A percentile compares a stretch with the other conserved stretches of the same genome.
phyloP scores from a whole-genome alignment of 441 rosid species.

The Biscutella auriculata region DNA sequence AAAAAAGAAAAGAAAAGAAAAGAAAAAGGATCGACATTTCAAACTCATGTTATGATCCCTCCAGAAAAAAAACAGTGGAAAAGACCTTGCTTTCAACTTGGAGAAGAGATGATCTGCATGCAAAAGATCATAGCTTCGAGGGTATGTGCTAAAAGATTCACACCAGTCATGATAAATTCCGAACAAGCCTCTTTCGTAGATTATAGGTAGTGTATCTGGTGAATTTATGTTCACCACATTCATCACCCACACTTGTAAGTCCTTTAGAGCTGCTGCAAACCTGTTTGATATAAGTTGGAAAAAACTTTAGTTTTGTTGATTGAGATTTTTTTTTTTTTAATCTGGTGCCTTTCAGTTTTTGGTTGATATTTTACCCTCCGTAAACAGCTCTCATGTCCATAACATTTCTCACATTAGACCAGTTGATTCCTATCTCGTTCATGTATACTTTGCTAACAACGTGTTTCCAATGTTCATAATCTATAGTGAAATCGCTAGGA shows the following conservation, averaged over 20 bases:
- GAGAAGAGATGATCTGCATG: slow-evolving; percentile 97
- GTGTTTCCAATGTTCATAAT: slow-evolving; percentile 69
- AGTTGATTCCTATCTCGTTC: slow-evolving; percentile 69
- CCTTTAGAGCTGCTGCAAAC: slow-evolving; percentile 81
- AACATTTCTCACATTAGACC: slow-evolving; percentile 72
- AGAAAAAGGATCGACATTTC: no score
- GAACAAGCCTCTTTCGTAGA: slow-evolving; percentile 77
- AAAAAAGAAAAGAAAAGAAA: neutral
- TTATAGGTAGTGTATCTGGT: slow-evolving; percentile 86
- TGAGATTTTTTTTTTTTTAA: neutral
- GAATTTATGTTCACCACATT: slow-evolving; percentile 70
- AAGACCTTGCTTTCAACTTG: slow-evolving; percentile 52
- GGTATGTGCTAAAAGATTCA: slow-evolving; percentile 89
- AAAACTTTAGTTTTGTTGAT: neutral
- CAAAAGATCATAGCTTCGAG: slow-evolving; percentile 71
- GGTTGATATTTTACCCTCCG: slow-evolving; percentile 50
- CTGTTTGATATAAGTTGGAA: slow-evolving; percentile 22
- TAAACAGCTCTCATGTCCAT: slow-evolving; percentile 96
- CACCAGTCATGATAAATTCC: slow-evolving; percentile 97
- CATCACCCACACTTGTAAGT: slow-evolving; percentile 66
- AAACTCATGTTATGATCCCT: no score
- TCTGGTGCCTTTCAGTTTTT: neutral
- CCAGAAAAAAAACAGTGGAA: no score
- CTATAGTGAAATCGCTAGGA: slow-evolving; percentile 59
- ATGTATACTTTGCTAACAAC: slow-evolving; percentile 59